Evolutionary conservation across 1,284 basidiomycete genomes (phyloP).

Genomic region (Apiotrichum veenhuisii): DNA sequence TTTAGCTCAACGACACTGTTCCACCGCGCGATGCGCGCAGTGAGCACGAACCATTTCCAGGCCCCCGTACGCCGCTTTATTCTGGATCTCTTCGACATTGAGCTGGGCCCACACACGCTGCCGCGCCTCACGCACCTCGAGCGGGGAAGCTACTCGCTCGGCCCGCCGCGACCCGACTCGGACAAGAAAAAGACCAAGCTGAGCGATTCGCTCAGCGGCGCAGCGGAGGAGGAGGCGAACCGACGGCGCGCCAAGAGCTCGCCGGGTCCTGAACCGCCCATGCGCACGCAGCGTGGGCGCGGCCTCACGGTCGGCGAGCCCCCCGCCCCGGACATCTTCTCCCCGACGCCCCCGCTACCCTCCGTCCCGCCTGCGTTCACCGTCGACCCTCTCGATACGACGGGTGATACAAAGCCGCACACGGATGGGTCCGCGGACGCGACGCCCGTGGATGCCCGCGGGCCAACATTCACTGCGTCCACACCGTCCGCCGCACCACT

Average conservation of each 20-base stretch:
- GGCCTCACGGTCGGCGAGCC: slow-evolving; percentile 10
- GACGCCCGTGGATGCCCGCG: neutral
- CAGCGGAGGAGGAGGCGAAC: slow-evolving; percentile 1
- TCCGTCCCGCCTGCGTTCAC: neutral
- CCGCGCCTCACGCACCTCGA: slow-evolving; percentile 33
- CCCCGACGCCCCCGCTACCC: neutral
- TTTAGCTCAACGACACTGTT: slow-evolving; percentile 75
- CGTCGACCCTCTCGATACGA: neutral
- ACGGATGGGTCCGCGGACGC: neutral
- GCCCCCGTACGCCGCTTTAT: slow-evolving; percentile 86
- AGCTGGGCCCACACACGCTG: slow-evolving; percentile 52
- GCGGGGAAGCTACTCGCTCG: slow-evolving; percentile 6
- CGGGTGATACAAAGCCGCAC: neutral
- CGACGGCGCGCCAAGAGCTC: slow-evolving; percentile 12
- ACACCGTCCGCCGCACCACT: neutral
- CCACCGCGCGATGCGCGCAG: slow-evolving; percentile 75
- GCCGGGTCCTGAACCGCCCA: slow-evolving; percentile 12
- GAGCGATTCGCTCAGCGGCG: neutral
- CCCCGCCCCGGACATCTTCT: neutral
- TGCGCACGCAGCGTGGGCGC: neutral
- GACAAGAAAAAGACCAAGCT: neutral
- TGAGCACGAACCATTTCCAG: slow-evolving; percentile 83
- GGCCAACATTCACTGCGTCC: neutral
- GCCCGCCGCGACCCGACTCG: slow-evolving; percentile 9
- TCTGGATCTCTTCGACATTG: slow-evolving; percentile 83